These are phyloP conservation scores for Cadophora malorum DNA, from an alignment of 2,329 filamentous ascomycete species.

Conservation along the genomic window DNA sequence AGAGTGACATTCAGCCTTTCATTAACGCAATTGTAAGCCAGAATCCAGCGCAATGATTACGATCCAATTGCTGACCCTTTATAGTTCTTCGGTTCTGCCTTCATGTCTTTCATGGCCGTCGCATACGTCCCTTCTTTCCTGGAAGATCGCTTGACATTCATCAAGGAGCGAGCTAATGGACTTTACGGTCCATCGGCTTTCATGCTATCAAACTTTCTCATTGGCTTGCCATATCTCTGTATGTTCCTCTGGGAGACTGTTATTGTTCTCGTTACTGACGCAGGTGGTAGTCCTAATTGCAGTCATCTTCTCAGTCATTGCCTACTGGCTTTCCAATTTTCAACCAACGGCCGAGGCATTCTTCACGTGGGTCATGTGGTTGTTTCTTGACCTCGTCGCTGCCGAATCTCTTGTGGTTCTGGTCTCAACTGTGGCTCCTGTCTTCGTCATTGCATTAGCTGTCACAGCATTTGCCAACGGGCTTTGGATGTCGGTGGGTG, in stretches of 20 bases:
- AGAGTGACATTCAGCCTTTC: conserved; percentile 79
- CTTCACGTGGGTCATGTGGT: conserved; percentile 81
- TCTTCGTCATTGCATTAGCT: conserved; percentile 81
- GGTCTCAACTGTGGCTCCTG: conserved; percentile 73
- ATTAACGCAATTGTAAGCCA: conserved; percentile 74
- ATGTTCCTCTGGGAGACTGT: conserved; percentile 34
- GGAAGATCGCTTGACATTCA: conserved; percentile 75
- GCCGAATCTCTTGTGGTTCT: conserved; percentile 85
- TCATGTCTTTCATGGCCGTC: conserved; percentile 83
- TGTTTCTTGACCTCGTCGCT: conserved; percentile 83
- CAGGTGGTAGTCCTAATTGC: conserved; percentile 66
- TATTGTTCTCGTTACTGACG: conserved; percentile 27
- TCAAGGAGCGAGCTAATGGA: conserved; percentile 82
- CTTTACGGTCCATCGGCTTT: conserved; percentile 78
- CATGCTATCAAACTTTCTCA: conserved; percentile 79
- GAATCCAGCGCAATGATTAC: background rate
- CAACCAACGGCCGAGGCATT: conserved; percentile 69
- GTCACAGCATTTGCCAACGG: conserved; percentile 86
- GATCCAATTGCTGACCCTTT: background rate
- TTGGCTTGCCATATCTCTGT: conserved; percentile 81
- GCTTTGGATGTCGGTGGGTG: conserved; percentile 86
- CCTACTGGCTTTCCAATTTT: conserved; percentile 84
- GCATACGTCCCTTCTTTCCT: conserved; percentile 86
- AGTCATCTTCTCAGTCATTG: conserved; percentile 74
- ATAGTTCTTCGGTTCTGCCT: conserved; percentile 72